Evolutionary conservation across 441 rosid genomes (phyloP), one percentile per base, ranked within the genome.

Genomic region (Adansonia madagascariensis): DNA sequence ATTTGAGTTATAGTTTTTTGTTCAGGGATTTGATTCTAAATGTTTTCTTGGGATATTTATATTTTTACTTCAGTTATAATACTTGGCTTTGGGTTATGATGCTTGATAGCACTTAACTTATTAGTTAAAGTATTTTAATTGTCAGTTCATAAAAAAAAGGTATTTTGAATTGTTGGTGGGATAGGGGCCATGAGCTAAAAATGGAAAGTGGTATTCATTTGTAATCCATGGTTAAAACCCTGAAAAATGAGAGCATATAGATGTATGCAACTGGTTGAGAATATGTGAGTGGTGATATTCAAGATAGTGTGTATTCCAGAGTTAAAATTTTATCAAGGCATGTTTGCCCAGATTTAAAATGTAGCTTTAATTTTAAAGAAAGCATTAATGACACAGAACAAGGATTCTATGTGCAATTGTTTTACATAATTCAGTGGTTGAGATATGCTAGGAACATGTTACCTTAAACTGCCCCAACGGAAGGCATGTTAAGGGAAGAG

Each of bases 151-250:
- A 35, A 35, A 35, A 35, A 35, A 35, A 35, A 35, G 3, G 39
- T 35, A 35, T 35, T 35, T 35, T 35, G 39, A 53, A 31, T 8
- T 71, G 18, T 71, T 8, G 61, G 46, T 27, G 31, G 47, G 15
- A 52, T 71, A 71, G 50, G 61, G 75, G 75, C 47, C 27, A 52
- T 53, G 62, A 71, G 41, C 55, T 20, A 3, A 71, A 71, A 71
- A 31, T 35, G 15, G 46, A n/a, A 15, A 3, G 44, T 52, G 47
- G 1, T 53, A 27, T 47, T 53, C 6, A 7, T 66, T 44, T 39
- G 39, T 50, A 71, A 52, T 49, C 74, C 15, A 10, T 24, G 46
- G 24, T 71, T 52, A 35, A 53, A 71, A 8, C n/a, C 46, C 20
- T 24, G 24, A n/a, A 52, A 69, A 52, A 52, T 52, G 20, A 17